Base-by-base conservation (phyloP, 1,284 basidiomycete species). In the Moesziomyces sp. region DNA sequence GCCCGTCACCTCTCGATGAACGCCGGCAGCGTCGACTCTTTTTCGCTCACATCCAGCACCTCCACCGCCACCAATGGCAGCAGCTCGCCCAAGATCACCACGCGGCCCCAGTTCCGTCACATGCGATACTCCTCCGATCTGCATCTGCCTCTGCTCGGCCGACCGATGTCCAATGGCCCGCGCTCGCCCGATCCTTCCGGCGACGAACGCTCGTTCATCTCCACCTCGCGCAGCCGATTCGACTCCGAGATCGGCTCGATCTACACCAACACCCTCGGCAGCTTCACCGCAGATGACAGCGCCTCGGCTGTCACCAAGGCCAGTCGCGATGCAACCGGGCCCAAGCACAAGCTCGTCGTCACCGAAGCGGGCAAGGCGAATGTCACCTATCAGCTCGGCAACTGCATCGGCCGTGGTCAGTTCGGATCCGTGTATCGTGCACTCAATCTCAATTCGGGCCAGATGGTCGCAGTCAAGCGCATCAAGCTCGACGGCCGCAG, bases 401-500 rank as follows among this genome's bases (percentile, higher is more conserved):
- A 97, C 84, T 95, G 93, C 84, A 96, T 98, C 72, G 95, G 95
- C 3, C 90, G 92, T 53, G 95, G 95, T 8, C 95, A 98, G 86
- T 98, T 97, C 84, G 95, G 95, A 23, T 90, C 93, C 13, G 95
- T 97, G 9, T 97, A 96, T 84, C 90, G 93, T 19, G 94, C 95
- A 5, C 87, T 98, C 60, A 95, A 97, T 84, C 86, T 97, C 78
- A 92, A 74, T 16, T 77, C 77, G 16, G 64, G 80, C 11, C 50
- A 53, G 40, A 72, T 71, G 50, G 82, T 84, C 9, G 82, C 82
- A 1, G 97, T 97, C 87, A 97, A 98, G 89, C 94, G 98, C 76
- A 98, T 99, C 85, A 94, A 98, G 87, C 89, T 99, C 35, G 97
- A 99, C 86, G 94, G 92, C 80, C 91, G 76, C 43, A 94, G 94